Base-by-base conservation (phyloP, 352 stramenopile species). In the Globisporangium spinosum region DNA sequence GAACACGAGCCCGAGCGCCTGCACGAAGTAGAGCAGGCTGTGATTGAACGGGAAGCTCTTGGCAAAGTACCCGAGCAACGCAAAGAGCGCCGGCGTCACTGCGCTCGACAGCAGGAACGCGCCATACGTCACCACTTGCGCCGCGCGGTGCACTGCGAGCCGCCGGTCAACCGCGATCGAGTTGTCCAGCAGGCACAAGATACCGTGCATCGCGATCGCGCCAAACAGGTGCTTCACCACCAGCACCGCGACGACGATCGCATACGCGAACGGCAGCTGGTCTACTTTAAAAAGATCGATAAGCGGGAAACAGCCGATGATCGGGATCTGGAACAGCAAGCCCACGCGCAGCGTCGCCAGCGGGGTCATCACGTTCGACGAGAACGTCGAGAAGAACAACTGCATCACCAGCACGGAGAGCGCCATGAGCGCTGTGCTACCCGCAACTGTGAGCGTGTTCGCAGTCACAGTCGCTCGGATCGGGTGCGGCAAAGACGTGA, bases 11-110 rank as follows among this genome's bases (percentile, higher is more conserved):
- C 82, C 84, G 29, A 91, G 70, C 22, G 79, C 77, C 69, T 89
- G 79, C 12, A 92, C 74, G 38, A 92, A 91, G 73, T 90, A 94
- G 6, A 94, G 70, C 54, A 92, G 69, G 68, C 83, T 94, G 69
- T 90, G 83, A 69, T 94, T 84, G 40, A 92, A 87, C 61, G 86
- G 86, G 59, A 94, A 94, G 13, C 72, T 70, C 67, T 90, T 82
- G 59, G 78, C 80, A 43, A 94, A 89, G 75, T 91, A 94, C 3
- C 81, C 86, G 9, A 94, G 64, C 25, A 92, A 57, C 29, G 83
- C 86, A 59, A 94, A 94, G n/a, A 92, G 60, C 20, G 84, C 75
- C 10, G 82, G 82, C 17, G 73, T 70, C 3, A 72, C 77, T 22
- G 76, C 73, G 27, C 80, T 84, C 8, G 81, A 77, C 25, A 94